phyloP scores from a whole-genome alignment of 2,329 filamentous ascomycete species.

The Aureobasidium pullulans region DNA sequence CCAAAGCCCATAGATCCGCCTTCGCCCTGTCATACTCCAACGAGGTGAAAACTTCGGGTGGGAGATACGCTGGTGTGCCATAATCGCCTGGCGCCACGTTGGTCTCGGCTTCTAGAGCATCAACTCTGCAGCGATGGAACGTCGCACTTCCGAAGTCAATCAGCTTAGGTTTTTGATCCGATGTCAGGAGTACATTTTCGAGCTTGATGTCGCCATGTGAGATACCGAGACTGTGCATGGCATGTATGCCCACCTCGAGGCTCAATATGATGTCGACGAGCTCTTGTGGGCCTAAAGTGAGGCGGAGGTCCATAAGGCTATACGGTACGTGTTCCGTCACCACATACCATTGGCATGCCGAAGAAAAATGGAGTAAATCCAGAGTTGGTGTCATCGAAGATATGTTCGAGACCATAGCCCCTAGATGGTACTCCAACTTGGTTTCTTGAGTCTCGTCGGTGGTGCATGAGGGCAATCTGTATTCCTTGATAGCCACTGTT shows the following conservation, averaged over 20 bases:
- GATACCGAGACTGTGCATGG: not conserved
- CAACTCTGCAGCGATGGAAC: not conserved
- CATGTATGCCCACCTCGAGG: not conserved
- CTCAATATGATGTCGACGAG: not conserved
- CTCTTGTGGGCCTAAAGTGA: not conserved
- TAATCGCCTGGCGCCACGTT: not conserved
- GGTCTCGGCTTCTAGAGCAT: not conserved
- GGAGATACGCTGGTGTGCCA: not conserved
- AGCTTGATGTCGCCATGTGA: conserved; percentile 1
- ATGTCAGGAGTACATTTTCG: not conserved
- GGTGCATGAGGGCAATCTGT: not conserved
- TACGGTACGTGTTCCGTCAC: not conserved
- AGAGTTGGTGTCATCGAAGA: not conserved
- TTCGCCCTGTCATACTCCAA: not conserved
- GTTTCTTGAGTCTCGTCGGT: not conserved
- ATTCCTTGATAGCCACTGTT: not conserved
- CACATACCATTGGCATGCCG: not conserved
- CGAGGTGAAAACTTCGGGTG: not conserved
- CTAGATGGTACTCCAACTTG: not conserved
- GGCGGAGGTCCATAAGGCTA: not conserved
- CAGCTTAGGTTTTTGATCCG: not conserved
- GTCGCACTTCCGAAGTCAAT: not conserved
- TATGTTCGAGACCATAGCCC: not conserved
- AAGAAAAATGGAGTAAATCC: not conserved
- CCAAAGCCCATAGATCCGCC: not conserved